Evolutionary conservation across 768 basidiomycete species (phyloP), one percentile per base, ranked within the genome.

Genomic region (Hericium rajendrae): DNA sequence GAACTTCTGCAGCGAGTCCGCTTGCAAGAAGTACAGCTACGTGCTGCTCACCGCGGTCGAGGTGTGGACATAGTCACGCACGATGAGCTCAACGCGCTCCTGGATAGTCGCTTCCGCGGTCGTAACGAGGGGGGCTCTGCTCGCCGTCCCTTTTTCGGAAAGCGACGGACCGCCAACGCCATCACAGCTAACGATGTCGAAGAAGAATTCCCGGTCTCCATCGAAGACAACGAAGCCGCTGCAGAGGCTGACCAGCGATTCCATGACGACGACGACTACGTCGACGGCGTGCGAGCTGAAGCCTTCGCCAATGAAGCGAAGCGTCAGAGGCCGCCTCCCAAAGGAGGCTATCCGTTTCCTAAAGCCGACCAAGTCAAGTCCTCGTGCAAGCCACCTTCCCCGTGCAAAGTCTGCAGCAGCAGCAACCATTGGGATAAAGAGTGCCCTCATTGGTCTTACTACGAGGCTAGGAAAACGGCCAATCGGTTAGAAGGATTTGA

Each of bases 341-440:
- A 52, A 52, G 51, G 18, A 28, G 51, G 51, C 3, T 52, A 52
- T 20, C 24, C 24, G 4, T 52, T 52, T 20, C 32, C 51, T 11
- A 52, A 52, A 37, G 51, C 51, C 10, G 51, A 52, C 13, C 24
- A 37, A 6, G 28, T 37, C 13, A 38, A 28, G 15, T 52, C 51
- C 26, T 8, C 37, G 4, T 6, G 26, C 13, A 10, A 13, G 6
- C 51, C 51, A 28, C 51, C 51, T 16, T 52, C 51, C 4, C 51
- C 51, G 13, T 52, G 51, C 51, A 52, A 52, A 37, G 11, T 37
- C 6, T 73, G 53, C 70, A 2, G 22, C 22, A 22, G 22, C 22
- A 22, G 22, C 22, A 22, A 22, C 22, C 22, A 22, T 22, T 22
- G 22, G 22, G 22, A 22, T 22, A 22, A 22, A 22, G 22, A 22